Evolutionary conservation across 139 green algal species (phyloP).

Genomic region (Desmodesmus armatus): DNA sequence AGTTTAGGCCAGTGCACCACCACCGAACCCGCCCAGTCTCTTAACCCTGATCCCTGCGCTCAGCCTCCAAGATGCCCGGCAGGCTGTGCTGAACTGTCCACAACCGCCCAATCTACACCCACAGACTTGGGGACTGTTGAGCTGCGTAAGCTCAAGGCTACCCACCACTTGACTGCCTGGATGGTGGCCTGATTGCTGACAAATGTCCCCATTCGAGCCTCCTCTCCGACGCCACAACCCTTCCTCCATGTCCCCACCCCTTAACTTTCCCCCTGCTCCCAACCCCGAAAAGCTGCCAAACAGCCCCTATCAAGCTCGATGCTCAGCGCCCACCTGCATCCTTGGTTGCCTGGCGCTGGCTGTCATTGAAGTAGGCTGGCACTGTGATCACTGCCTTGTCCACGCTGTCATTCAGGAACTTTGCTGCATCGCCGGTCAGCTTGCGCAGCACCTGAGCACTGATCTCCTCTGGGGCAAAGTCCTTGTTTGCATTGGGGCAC

Average conservation of each 20-base stretch:
- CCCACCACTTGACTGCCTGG: too few species aligned
- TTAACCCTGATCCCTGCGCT: too few species aligned
- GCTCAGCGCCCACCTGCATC: slow-evolving; percentile 63
- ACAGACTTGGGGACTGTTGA: too few species aligned
- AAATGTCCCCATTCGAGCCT: neutral
- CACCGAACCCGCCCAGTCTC: too few species aligned
- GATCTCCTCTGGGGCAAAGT: slow-evolving; percentile 99
- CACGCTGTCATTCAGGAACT: slow-evolving; percentile 89
- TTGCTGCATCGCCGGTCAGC: slow-evolving; percentile 88
- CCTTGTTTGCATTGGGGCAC: slow-evolving; percentile 89
- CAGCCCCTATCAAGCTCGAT: neutral
- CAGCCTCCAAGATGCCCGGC: too few species aligned
- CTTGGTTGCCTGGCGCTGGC: slow-evolving; percentile 92
- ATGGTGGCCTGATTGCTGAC: slow-evolving; percentile 43
- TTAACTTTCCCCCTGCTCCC: too few species aligned
- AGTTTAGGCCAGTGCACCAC: too few species aligned
- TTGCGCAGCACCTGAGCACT: slow-evolving; percentile 97
- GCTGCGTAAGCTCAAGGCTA: too few species aligned
- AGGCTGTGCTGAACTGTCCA: too few species aligned
- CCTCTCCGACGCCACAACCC: neutral
- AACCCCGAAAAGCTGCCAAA: too few species aligned
- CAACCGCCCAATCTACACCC: too few species aligned
- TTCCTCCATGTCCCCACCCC: neutral
- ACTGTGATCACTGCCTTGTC: slow-evolving; percentile 98
- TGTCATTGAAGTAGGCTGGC: slow-evolving; percentile 99